A percentile compares a stretch with the other conserved stretches of the same genome.
phyloP scores from a whole-genome alignment of 495 filamentous ascomycete species.

The Penicillium cataractarum region DNA sequence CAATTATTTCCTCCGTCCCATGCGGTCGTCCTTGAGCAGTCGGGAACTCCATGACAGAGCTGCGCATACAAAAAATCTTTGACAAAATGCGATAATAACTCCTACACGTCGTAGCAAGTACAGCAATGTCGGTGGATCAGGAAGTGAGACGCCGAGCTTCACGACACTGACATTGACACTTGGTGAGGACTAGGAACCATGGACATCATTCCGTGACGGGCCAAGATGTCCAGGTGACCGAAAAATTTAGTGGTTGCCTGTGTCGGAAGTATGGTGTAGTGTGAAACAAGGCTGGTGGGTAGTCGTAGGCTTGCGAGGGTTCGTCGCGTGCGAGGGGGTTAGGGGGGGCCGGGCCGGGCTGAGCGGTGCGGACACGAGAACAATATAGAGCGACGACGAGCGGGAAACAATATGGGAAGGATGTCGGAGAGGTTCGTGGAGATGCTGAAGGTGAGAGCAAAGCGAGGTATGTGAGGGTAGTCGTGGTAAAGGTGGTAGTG shows the following conservation, averaged over 20 bases:
- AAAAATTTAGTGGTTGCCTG: not conserved
- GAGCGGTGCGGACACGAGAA: not conserved
- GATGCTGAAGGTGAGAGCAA: not conserved
- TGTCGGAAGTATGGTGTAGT: not conserved
- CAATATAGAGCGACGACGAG: not conserved
- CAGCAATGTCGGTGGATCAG: constrained; percentile 12
- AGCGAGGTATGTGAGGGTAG: not conserved
- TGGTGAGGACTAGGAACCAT: constrained; percentile 20
- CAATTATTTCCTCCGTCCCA: constrained; percentile 60
- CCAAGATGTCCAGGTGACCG: not conserved
- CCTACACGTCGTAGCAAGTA: not conserved
- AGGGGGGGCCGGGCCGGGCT: not conserved
- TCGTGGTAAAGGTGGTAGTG: not conserved
- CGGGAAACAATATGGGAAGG: not conserved
- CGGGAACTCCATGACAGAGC: constrained; percentile 57
- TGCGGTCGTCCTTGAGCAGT: constrained; percentile 57
- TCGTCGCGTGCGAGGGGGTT: not conserved
- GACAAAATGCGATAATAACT: constrained; percentile 2
- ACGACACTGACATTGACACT: constrained; percentile 32
- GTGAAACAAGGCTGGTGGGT: constrained; percentile 5
- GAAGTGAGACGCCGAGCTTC: constrained; percentile 29
- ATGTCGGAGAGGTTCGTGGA: not conserved
- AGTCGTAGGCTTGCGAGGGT: not conserved
- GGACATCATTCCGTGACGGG: constrained; percentile 42
- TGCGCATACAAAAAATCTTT: not conserved